Evolutionary conservation across 768 basidiomycete species (phyloP).

Genomic region (Leccinellum luteum): DNA sequence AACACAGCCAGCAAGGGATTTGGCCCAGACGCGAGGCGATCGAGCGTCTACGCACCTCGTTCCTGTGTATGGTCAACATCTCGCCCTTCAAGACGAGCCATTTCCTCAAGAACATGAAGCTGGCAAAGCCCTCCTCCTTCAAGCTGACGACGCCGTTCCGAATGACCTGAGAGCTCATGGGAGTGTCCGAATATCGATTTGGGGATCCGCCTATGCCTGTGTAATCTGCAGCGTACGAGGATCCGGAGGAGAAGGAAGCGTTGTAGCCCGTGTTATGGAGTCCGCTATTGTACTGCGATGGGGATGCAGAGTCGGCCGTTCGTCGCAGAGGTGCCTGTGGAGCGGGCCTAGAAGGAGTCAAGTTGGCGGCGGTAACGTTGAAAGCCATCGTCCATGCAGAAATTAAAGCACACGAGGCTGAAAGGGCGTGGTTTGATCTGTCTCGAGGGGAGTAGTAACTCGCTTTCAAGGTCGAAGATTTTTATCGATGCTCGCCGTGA

Average conservation of each 20-base stretch:
- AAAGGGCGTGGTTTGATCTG: background rate
- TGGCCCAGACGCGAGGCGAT: background rate
- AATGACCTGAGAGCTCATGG: constrained; percentile 46
- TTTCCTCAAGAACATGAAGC: constrained; percentile 89
- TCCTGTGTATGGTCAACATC: constrained; percentile 81
- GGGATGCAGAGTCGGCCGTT: constrained; percentile 35
- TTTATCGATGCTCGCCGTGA: constrained; percentile 1
- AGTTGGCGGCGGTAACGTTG: constrained; percentile 51
- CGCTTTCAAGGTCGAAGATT: background rate
- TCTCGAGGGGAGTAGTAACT: background rate
- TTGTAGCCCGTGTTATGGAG: constrained; percentile 58
- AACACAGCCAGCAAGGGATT: background rate
- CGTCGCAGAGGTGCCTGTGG: constrained; percentile 64
- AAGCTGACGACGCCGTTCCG: constrained; percentile 75
- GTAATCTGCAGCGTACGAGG: constrained; percentile 66
- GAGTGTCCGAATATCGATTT: constrained; percentile 43
- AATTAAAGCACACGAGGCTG: constrained; percentile 16
- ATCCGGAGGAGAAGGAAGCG: constrained; percentile 54
- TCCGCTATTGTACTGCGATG: constrained; percentile 35
- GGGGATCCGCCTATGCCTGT: constrained; percentile 83
- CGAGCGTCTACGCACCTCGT: constrained; percentile 61
- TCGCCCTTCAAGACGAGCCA: constrained; percentile 86
- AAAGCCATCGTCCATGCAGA: constrained; percentile 41
- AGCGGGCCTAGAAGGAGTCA: constrained; percentile 77
- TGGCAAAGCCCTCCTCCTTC: constrained; percentile 93